phyloP scores from a whole-genome alignment of 768 basidiomycete species.

The Termitomyces sp. region DNA sequence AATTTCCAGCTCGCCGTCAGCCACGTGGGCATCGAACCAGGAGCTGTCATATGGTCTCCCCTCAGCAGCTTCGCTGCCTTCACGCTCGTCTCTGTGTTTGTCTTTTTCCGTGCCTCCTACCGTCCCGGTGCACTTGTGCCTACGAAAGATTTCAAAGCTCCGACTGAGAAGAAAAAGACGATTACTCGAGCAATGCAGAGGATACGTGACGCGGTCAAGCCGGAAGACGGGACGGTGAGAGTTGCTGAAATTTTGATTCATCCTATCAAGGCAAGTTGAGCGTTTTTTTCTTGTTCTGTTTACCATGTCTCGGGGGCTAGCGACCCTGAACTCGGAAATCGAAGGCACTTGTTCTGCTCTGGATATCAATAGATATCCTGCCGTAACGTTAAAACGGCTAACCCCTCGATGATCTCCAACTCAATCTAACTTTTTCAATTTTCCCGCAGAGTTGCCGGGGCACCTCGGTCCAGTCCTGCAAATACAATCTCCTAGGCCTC shows the following conservation, averaged over 20 bases:
- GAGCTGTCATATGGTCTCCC: constrained; percentile 10
- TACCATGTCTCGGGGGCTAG: background rate
- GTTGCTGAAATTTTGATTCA: constrained; percentile 60
- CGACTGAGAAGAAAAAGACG: background rate
- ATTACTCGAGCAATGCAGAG: constrained; percentile 1
- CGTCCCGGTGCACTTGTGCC: background rate
- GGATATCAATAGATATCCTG: background rate
- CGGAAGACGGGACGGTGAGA: constrained; percentile 26
- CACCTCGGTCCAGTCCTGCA: constrained; percentile 49
- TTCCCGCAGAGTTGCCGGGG: constrained; percentile 62
- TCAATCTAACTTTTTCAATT: background rate
- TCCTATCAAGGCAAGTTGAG: constrained; percentile 54
- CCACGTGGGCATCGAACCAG: constrained; percentile 1
- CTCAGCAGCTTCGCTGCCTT: background rate
- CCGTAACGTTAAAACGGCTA: background rate
- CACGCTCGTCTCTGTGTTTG: constrained; percentile 4
- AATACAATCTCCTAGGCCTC: constrained; percentile 58
- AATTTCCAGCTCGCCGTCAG: constrained; percentile 6
- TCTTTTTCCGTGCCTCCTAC: constrained; percentile 7
- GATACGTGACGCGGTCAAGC: constrained; percentile 7
- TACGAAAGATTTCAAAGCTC: background rate
- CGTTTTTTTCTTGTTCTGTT: background rate
- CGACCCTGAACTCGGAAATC: background rate
- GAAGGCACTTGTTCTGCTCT: background rate
- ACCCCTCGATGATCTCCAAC: background rate